Evolutionary conservation across 176 grass and related monocot species (phyloP).

Genomic region (Oryza officinalis): DNA sequence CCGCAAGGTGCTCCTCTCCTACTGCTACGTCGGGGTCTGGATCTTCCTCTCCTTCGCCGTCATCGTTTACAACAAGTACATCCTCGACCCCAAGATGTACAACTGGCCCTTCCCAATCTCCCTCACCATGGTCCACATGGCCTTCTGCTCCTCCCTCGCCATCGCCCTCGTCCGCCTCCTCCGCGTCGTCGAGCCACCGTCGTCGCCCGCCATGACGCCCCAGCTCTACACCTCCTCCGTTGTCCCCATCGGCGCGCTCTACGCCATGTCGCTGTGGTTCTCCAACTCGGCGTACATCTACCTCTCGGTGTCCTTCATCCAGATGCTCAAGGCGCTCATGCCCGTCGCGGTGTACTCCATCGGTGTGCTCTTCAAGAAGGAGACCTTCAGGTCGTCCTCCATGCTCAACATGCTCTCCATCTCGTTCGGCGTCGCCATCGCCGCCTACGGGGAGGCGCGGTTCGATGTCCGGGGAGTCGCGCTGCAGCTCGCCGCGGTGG

Average conservation of each 20-base stretch:
- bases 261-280: constrained; percentile 96
- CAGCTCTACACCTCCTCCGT: constrained; percentile 76
- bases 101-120: constrained; percentile 98
- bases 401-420: constrained; percentile 99
- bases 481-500: constrained; percentile 83
- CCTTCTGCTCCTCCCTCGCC: constrained; percentile 88
- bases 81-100: constrained; percentile 99
- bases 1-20: constrained; percentile 78
- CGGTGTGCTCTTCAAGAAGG: constrained; percentile 79
- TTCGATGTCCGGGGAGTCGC: constrained; percentile 74
- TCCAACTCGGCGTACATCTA: constrained; percentile 99
- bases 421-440: constrained; percentile 93
- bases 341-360: constrained; percentile 95
- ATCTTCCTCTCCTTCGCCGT: constrained; percentile 97
- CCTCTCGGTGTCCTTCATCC: constrained; percentile 98
- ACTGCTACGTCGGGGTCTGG: constrained; percentile 80
- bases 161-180: constrained; percentile 69
- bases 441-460: constrained; percentile 89
- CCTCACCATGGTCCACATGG: constrained; percentile 94
- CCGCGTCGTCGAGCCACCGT: constrained; percentile 70
- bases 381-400: constrained; percentile 59
- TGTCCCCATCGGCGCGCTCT: constrained; percentile 87
- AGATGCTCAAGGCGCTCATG: constrained; percentile 99
- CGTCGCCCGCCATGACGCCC: constrained; percentile 67
- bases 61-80: constrained; percentile 99